A percentile compares a stretch with the other conserved stretches of the same genome.
Conservation (phyloP, 2,329 filamentous ascomycete genomes). For the Peltaster fructicola region DNA sequence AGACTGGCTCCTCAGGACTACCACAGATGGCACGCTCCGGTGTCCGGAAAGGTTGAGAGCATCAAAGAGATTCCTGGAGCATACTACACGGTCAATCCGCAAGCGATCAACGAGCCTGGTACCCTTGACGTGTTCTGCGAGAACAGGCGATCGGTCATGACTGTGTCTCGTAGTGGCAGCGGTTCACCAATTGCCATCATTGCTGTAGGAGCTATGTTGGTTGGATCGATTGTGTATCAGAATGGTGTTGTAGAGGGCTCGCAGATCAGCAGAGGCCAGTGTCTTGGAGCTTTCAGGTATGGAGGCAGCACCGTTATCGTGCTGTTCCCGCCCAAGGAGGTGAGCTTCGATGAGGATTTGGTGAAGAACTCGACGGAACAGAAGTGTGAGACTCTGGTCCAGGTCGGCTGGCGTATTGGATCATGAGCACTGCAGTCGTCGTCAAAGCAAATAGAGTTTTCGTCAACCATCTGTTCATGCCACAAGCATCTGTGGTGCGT, state of each 20-base stretch:
- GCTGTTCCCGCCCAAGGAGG: conserved; percentile 20
- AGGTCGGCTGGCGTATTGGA: conserved; percentile 21
- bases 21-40: conserved; percentile 23
- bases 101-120: conserved; percentile 24
- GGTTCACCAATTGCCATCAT: conserved; percentile 19
- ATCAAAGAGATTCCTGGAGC: conserved; percentile 23
- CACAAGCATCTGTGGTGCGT: too few species aligned
- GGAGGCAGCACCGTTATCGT: conserved; percentile 27
- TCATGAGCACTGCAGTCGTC: background rate
- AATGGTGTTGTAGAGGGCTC: conserved; percentile 18
- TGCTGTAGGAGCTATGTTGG: conserved; percentile 28
- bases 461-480: too few species aligned
- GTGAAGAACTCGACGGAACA: conserved; percentile 21
- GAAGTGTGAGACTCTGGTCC: conserved; percentile 23
- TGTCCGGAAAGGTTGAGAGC: conserved; percentile 16
- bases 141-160: conserved; percentile 25
- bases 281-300: conserved; percentile 25
- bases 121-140: conserved; percentile 27
- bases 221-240: conserved; percentile 26
- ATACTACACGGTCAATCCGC: conserved; percentile 27
- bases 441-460: too few species aligned
- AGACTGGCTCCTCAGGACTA: conserved; percentile 27
- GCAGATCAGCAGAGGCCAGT: conserved; percentile 21
- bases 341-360: conserved; percentile 22
- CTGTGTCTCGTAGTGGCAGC: conserved; percentile 16